Evolutionary conservation across 306 rosid genomes (phyloP), one percentile per base, ranked within the genome.

Genomic region (Vigna unguiculata): DNA sequence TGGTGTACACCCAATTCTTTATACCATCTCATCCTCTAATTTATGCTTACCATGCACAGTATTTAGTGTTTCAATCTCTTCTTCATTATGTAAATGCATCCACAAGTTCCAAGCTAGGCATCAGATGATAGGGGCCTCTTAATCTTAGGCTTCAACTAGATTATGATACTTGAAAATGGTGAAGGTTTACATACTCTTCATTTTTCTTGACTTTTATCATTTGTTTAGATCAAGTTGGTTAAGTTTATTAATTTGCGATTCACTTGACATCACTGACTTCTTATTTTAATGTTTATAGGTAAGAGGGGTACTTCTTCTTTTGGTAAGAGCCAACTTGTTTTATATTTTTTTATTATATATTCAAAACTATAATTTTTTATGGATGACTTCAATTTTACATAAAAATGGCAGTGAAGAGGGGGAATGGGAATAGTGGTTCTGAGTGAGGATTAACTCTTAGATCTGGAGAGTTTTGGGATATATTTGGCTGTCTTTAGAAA

Each of bases 61-160:
- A 85, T 79, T 68, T 85, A 80, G 82, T 83, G 76, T 80, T 67
- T 78, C 52, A 72, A 49, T 83, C 40, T 69, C 79, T 67, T 80
- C 81, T 83, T 78, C 76, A 85, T 78, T 78, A 22, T 85, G 91
- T 89, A 89, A 72, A 87, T 87, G 67, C 83, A 72, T 75, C 71
- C 19, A 66, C 55, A 73, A 79, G 79, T 82, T 71, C 76, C 72
- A 69, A 78, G 66, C 57, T 78, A 87, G 87, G 81, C 60, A 67
- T 78, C 83, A 15, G 0, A 52, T 73, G 41, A 55, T 74, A 69
- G 74, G 67, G 77, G 80, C 79, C 80, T 79, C 32, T 83, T 73
- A 76, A 59, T 61, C 79, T 6, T 81, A 76, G 91, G 86, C 83
- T 74, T 77, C 83, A 80, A 72, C 75, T 81, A 79, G 85, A 61